Evolutionary conservation across 345 rosid genomes (phyloP).

Genomic region (Lumnitzera racemosa): DNA sequence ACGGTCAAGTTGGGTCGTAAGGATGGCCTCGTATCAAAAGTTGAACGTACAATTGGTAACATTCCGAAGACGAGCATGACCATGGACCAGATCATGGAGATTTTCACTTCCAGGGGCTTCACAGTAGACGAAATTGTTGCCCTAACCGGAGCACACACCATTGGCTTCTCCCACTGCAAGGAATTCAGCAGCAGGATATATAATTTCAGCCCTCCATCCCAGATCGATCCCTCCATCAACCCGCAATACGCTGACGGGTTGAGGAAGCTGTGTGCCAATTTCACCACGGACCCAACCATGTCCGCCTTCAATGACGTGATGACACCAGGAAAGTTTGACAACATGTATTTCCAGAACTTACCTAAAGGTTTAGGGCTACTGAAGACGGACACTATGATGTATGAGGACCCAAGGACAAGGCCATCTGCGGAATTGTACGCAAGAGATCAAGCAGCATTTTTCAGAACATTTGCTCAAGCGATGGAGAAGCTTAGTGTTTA

Average conservation of each 20-base stretch:
- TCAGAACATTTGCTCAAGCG: slow-evolving; percentile 32
- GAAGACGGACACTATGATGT: slow-evolving; percentile 23
- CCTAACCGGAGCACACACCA: slow-evolving; percentile 49
- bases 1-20: slow-evolving; percentile 39
- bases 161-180: slow-evolving; percentile 54
- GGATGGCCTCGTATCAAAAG: slow-evolving; percentile 40
- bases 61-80: slow-evolving; percentile 32
- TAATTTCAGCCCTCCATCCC: slow-evolving; percentile 13
- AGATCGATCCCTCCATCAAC: slow-evolving; percentile 26
- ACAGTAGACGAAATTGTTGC: slow-evolving; percentile 41
- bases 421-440: slow-evolving; percentile 33
- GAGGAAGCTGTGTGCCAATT: slow-evolving; percentile 24
- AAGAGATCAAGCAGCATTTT: slow-evolving; percentile 28
- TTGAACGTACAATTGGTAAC: slow-evolving; percentile 20
- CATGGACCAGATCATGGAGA: slow-evolving; percentile 24
- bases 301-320: slow-evolving; percentile 50
- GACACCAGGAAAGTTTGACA: slow-evolving; percentile 50
- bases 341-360: slow-evolving; percentile 41
- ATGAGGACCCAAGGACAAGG: slow-evolving; percentile 25
- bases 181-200: slow-evolving; percentile 33
- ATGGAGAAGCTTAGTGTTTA: slow-evolving; percentile 39
- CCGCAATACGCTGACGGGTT: slow-evolving; percentile 35
- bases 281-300: slow-evolving; percentile 22
- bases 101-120: slow-evolving; percentile 39
- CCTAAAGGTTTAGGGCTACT: slow-evolving; percentile 35